phyloP scores from a whole-genome alignment of 139 green algal genomes.

The Marvania coccoides region DNA sequence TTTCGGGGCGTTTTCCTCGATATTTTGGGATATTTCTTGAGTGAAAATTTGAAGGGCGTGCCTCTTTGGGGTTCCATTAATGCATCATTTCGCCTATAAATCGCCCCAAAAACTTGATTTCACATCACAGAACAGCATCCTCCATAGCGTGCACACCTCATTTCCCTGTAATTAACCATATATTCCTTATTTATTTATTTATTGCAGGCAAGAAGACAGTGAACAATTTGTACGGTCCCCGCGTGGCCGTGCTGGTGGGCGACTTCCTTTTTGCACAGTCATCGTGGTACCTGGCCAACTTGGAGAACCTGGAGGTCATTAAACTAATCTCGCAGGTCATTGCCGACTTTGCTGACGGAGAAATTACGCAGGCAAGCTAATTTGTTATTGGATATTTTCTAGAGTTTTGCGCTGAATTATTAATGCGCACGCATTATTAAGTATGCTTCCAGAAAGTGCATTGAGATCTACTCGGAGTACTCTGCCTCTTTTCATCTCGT shows the following conservation, averaged over 20 bases:
- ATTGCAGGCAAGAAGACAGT: slow-evolving; percentile 82
- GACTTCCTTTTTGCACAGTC: slow-evolving; percentile 99
- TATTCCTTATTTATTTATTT: background rate
- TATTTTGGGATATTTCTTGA: background rate
- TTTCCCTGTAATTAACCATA: slow-evolving; percentile 4
- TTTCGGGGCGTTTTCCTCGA: no score
- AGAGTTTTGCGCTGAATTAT: no score
- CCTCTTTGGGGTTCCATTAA: background rate
- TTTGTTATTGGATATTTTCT: no score
- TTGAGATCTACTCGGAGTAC: no score
- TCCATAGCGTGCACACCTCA: no score
- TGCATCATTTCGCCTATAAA: no score
- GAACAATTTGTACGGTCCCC: slow-evolving; percentile 89
- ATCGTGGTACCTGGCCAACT: slow-evolving; percentile 94
- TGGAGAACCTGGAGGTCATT: slow-evolving; percentile 95
- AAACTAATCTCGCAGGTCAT: slow-evolving; percentile 98
- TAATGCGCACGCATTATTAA: no score
- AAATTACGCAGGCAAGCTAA: slow-evolving; percentile 98
- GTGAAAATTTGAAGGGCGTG: background rate
- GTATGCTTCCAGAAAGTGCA: no score
- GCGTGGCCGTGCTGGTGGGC: slow-evolving; percentile 90
- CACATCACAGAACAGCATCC: no score
- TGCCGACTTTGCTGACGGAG: slow-evolving; percentile 97
- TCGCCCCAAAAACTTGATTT: no score
- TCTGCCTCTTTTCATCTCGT: no score